Base-by-base conservation (phyloP, 2,329 filamentous ascomycete genomes). In the Colletotrichum cordylinicola region DNA sequence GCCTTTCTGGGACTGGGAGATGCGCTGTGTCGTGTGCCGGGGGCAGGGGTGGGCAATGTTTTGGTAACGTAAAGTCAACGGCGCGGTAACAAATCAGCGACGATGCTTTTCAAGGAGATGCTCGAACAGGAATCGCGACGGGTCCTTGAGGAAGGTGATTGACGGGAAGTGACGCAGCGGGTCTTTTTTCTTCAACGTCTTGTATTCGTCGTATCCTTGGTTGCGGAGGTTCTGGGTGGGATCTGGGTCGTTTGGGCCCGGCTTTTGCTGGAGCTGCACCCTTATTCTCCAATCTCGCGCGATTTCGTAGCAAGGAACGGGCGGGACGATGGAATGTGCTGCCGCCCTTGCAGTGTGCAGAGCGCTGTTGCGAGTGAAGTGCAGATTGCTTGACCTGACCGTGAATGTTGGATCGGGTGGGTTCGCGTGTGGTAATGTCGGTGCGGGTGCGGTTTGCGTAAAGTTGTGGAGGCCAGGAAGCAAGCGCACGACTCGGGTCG, bases 11-110 rank as follows among this genome's bases (percentile, higher is more conserved):
- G 60, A 70, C 37, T 55, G 68, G 58, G 31, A 70, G 58, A 27
- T 61, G 67, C 27, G 16, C n/a, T 12, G 73, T 75, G 73, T 73
- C 73, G 73, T 65, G 70, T 73, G 73, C 70, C 56, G 62, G 70
- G 69, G 35, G 16, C 73, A 75, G 73, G 73, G 73, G 58, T 68
- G 33, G 56, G 43, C 31, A 48, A 61, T 75, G 70, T 75, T 75
- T 75, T 75, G 62, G 70, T 75, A 68, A 71, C 74, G 74, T 76
- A 75, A 76, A 70, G 74, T 60, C 60, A 75, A 74, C 66, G 24
- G 37, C 21, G n/a, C 48, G 21, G 31, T 52, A 66, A 67, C 74
- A 70, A 76, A 76, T 76, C 74, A 76, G 66, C 65, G 71, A 60
- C 61, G 66, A 76, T 48, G 61, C 31, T 70, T 75, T 75, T 58